A percentile compares a stretch with the other conserved stretches of the same genome.
phyloP scores from a whole-genome alignment of 305 asterid species.

The Fraxinus sp. region DNA sequence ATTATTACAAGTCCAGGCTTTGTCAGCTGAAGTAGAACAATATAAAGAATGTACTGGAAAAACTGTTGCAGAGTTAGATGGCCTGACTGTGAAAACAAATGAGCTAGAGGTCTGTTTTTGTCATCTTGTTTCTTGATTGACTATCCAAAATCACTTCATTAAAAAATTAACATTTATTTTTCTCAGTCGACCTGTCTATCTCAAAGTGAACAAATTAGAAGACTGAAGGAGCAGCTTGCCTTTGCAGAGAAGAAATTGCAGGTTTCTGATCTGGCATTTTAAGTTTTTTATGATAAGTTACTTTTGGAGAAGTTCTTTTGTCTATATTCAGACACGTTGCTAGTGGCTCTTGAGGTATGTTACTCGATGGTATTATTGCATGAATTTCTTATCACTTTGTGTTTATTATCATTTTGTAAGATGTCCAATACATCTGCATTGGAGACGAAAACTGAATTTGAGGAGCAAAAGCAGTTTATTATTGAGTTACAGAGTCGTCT shows the following conservation, averaged over 20 bases:
- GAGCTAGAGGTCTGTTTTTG: conserved; percentile 64
- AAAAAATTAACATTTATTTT: conserved; percentile 9
- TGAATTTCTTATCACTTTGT: conserved; percentile 1
- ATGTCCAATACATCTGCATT: conserved; percentile 61
- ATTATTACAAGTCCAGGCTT: conserved; percentile 48
- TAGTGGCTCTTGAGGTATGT: background rate
- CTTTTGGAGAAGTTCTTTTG: background rate
- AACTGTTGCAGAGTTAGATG: conserved; percentile 52
- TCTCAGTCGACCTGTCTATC: conserved; percentile 60
- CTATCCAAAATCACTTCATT: conserved; percentile 14
- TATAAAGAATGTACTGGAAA: conserved; percentile 64
- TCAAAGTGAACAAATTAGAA: conserved; percentile 66
- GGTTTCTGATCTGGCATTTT: conserved; percentile 38
- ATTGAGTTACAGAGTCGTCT: conserved; percentile 58
- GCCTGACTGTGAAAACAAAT: conserved; percentile 44
- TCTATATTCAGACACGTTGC: background rate
- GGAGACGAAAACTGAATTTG: conserved; percentile 67
- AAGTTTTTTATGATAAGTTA: conserved; percentile 3
- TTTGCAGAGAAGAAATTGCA: conserved; percentile 63
- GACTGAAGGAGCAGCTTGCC: conserved; percentile 68
- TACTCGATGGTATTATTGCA: background rate
- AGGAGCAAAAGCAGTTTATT: conserved; percentile 53
- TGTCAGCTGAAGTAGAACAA: conserved; percentile 54
- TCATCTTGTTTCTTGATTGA: conserved; percentile 1
- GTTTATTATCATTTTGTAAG: conserved; percentile 33